A percentile compares a stretch with the other conserved stretches of the same genome.
Conservation (phyloP, 805 yeast genomes). For the Candida pini region DNA sequence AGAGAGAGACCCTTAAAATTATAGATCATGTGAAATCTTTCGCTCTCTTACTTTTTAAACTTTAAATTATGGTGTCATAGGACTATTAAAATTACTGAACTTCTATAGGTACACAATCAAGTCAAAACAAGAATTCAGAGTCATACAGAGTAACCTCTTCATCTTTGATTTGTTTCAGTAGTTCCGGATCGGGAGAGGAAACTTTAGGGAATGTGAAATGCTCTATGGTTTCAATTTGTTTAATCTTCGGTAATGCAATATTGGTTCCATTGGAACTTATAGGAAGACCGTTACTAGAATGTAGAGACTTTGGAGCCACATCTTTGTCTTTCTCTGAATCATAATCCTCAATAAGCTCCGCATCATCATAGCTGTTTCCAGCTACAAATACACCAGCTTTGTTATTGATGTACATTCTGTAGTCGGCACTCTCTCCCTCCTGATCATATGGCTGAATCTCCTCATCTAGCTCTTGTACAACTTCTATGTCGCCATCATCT, state of each 20-base stretch:
- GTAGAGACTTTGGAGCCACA: no score
- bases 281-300: conserved; percentile 2
- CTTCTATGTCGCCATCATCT: conserved; percentile 1
- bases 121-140: conserved; percentile 14
- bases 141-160: conserved; percentile 10
- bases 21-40: no score
- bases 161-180: conserved; percentile 8
- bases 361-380: not conserved
- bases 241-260: not conserved
- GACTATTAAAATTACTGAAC: not conserved
- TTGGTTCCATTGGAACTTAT: not conserved
- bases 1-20: no score
- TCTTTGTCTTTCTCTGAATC: not conserved
- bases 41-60: no score
- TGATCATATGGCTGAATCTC: no score
- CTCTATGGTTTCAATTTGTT: conserved; percentile 10
- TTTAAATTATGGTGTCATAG: no score
- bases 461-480: not conserved
- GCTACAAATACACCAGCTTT: no score
- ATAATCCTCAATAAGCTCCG: not conserved
- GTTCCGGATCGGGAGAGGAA: conserved; percentile 4
- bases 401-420: no score
- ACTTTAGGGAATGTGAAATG: conserved; percentile 16
- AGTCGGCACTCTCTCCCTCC: no score
- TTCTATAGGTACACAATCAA: not conserved